Evolutionary conservation across 2,329 filamentous ascomycete genomes (phyloP).

Genomic region (Arthrobotrys sinensis): DNA sequence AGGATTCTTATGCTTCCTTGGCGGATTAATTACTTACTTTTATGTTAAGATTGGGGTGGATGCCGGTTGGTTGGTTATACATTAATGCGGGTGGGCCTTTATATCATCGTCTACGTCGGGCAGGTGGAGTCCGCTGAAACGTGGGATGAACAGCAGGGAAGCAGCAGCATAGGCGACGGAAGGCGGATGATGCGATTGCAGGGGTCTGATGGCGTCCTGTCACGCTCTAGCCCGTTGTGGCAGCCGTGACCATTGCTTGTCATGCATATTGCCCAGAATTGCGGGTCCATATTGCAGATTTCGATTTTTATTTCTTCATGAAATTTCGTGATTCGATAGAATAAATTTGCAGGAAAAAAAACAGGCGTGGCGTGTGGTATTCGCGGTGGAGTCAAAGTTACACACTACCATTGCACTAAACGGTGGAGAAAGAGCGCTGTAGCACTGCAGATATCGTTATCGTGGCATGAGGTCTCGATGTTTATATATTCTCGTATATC

Average conservation of each 20-base stretch:
- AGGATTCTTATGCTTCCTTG: slow-evolving; percentile 36
- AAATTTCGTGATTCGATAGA: not conserved
- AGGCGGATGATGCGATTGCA: slow-evolving; percentile 59
- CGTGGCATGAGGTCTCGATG: slow-evolving; percentile 25
- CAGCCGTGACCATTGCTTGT: slow-evolving; percentile 22
- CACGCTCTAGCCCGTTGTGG: slow-evolving; percentile 43
- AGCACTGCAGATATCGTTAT: slow-evolving; percentile 18
- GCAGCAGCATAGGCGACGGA: slow-evolving; percentile 35
- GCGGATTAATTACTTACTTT: slow-evolving; percentile 16
- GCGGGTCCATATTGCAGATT: slow-evolving; percentile 9
- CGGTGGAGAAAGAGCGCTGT: slow-evolving; percentile 5
- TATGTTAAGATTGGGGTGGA: slow-evolving; percentile 3
- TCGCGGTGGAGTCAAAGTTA: slow-evolving; percentile 4
- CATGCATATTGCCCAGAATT: slow-evolving; percentile 18
- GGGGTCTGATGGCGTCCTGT: slow-evolving; percentile 52
- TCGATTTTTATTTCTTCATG: slow-evolving; percentile 9
- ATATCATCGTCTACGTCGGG: slow-evolving; percentile 46
- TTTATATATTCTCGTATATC: slow-evolving; percentile 27
- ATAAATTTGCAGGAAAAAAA: slow-evolving; percentile 4
- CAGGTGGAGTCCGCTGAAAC: slow-evolving; percentile 39
- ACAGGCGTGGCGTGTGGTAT: slow-evolving; percentile 23
- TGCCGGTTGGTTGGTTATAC: slow-evolving; percentile 17
- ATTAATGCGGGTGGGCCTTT: slow-evolving; percentile 23
- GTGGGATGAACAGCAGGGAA: slow-evolving; percentile 40
- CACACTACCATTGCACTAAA: slow-evolving; percentile 6